These are phyloP conservation scores for Gossypium davidsonii DNA, from an alignment of 441 rosid species.

Conservation along the genomic window DNA sequence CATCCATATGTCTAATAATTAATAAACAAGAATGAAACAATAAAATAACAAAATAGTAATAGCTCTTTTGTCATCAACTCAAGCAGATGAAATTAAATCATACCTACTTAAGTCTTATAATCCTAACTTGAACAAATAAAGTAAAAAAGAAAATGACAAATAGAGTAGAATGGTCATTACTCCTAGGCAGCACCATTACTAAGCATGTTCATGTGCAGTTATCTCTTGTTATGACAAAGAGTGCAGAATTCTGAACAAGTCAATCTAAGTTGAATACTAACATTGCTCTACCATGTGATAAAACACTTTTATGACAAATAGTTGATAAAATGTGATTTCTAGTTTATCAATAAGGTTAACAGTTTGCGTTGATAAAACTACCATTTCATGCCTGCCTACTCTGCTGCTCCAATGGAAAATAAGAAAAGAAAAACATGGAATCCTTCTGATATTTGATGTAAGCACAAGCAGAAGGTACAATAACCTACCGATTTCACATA, in stretches of 20 bases:
- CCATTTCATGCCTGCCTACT: background rate
- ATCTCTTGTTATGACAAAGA: background rate
- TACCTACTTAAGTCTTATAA: background rate
- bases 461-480: background rate
- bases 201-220: background rate
- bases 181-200: background rate
- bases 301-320: background rate
- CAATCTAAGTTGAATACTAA: background rate
- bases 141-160: background rate
- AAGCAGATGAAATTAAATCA: background rate
- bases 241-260: background rate
- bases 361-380: background rate
- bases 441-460: background rate
- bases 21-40: background rate
- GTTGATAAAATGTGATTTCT: background rate
- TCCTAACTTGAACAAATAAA: background rate
- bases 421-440: background rate
- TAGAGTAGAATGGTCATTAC: background rate
- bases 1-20: background rate
- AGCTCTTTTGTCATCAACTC: background rate
- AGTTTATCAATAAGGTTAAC: background rate
- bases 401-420: slow-evolving; percentile 1
- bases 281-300: background rate
- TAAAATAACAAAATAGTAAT: background rate
- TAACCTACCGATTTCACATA: slow-evolving; percentile 26